phyloP scores from a whole-genome alignment of 192 early-diverging fungal species.

The Phycomyces blakesleeanus region DNA sequence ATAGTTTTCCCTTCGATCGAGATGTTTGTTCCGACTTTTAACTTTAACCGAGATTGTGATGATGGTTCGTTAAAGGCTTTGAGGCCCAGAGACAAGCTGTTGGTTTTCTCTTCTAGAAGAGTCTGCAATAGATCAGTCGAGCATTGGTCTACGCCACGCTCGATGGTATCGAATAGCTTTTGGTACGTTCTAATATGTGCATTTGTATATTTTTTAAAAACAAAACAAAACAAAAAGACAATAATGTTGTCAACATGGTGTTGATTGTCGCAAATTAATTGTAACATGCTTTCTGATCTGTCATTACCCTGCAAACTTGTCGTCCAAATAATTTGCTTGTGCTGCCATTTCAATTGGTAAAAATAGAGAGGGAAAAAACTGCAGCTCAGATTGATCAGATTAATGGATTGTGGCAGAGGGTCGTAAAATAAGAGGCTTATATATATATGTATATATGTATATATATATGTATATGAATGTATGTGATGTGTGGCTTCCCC shows the following conservation, averaged over 20 bases:
- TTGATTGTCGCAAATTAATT: too few relatives aligned
- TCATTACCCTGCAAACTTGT: constrained; percentile 5
- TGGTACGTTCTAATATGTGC: constrained; percentile 18
- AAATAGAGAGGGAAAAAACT: not conserved
- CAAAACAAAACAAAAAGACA: not conserved
- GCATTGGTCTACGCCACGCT: constrained; percentile 20
- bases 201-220: not conserved
- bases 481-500: too few relatives aligned
- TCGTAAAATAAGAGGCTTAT: too few relatives aligned
- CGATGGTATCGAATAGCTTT: constrained; percentile 22
- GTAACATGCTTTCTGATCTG: not conserved
- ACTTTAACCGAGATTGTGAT: constrained; percentile 24
- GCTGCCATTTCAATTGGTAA: not conserved
- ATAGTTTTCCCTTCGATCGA: constrained; percentile 29
- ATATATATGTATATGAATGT: too few relatives aligned
- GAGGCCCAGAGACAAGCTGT: constrained; percentile 32
- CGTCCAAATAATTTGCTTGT: not conserved
- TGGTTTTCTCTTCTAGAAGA: constrained; percentile 28
- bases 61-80: constrained; percentile 37
- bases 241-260: too few relatives aligned
- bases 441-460: too few relatives aligned
- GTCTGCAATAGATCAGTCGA: constrained; percentile 20
- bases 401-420: too few relatives aligned
- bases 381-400: not conserved
- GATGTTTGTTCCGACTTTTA: constrained; percentile 24